Evolutionary conservation across 164 flowering plant genomes (phyloP).

Genomic region (Dillenia suffruticosa): DNA sequence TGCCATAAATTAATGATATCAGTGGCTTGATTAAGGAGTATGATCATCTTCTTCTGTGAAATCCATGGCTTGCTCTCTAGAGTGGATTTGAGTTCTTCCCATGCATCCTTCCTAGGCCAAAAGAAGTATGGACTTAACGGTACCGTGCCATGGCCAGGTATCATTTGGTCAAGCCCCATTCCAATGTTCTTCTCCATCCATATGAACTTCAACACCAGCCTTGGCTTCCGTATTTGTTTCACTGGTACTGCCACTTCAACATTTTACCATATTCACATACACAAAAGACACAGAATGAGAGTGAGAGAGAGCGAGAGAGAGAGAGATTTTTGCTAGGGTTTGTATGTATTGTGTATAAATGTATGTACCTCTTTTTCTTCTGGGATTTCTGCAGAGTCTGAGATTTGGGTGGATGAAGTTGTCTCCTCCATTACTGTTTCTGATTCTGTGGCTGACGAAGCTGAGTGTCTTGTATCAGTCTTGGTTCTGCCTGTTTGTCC

Average conservation of each 20-base stretch:
- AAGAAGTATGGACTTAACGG: conserved; percentile 95
- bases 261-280: conserved; percentile 25
- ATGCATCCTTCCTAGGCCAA: conserved; percentile 98
- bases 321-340: no score
- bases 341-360: no score
- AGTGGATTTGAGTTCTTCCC: conserved; percentile 81
- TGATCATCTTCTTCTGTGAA: conserved; percentile 78
- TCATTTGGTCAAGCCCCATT: conserved; percentile 63
- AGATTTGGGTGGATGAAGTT: background rate
- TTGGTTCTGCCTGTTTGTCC: conserved; percentile 2
- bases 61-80: conserved; percentile 96
- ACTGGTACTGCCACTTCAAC: conserved; percentile 53
- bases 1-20: conserved; percentile 97
- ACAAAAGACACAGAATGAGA: background rate
- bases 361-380: conserved; percentile 15
- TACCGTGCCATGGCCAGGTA: conserved; percentile 84
- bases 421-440: conserved; percentile 13
- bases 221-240: conserved; percentile 64
- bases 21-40: conserved; percentile 95
- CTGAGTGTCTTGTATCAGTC: conserved; percentile 8
- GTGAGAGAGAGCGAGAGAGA: conserved; percentile 1
- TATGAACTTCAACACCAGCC: conserved; percentile 85
- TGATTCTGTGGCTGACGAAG: conserved; percentile 11
- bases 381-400: conserved; percentile 1
- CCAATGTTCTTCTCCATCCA: conserved; percentile 99